These are phyloP conservation scores for Tylopilus cervinicoccineus DNA, from an alignment of 768 basidiomycete genomes.

Conservation along the genomic window DNA sequence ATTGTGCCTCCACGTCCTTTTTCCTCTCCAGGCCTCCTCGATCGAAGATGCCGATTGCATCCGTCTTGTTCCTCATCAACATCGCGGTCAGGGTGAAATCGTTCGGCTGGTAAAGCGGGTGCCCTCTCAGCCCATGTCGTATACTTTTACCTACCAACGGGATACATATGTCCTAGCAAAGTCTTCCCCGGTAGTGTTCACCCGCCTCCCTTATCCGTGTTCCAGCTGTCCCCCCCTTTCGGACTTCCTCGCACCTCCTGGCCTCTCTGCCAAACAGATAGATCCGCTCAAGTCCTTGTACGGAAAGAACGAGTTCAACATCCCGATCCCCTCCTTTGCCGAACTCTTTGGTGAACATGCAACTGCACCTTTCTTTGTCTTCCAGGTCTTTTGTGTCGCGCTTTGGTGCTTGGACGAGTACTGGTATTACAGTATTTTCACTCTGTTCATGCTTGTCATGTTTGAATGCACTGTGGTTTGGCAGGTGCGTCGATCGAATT, in stretches of 20 bases:
- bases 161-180: conserved; percentile 82
- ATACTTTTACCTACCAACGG: conserved; percentile 90
- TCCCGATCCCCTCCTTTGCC: conserved; percentile 91
- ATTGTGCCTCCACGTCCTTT: neutral
- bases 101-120: conserved; percentile 67
- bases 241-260: conserved; percentile 57
- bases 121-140: conserved; percentile 53
- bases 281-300: conserved; percentile 61
- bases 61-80: conserved; percentile 72
- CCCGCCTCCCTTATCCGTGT: conserved; percentile 84
- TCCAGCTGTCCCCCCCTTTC: conserved; percentile 64
- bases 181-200: conserved; percentile 58
- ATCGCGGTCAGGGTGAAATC: conserved; percentile 88
- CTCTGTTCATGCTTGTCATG: conserved; percentile 95
- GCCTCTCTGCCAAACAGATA: conserved; percentile 47
- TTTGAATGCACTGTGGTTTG: conserved; percentile 99
- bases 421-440: conserved; percentile 98
- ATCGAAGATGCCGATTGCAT: conserved; percentile 76
- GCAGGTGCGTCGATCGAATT: conserved; percentile 59
- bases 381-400: conserved; percentile 96
- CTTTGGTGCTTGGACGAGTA: conserved; percentile 98
- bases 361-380: conserved; percentile 98
- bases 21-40: conserved; percentile 45
- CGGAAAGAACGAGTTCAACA: conserved; percentile 94
- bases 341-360: conserved; percentile 95